Base-by-base conservation (phyloP, 768 basidiomycete genomes). In the Trametes sanguinea region DNA sequence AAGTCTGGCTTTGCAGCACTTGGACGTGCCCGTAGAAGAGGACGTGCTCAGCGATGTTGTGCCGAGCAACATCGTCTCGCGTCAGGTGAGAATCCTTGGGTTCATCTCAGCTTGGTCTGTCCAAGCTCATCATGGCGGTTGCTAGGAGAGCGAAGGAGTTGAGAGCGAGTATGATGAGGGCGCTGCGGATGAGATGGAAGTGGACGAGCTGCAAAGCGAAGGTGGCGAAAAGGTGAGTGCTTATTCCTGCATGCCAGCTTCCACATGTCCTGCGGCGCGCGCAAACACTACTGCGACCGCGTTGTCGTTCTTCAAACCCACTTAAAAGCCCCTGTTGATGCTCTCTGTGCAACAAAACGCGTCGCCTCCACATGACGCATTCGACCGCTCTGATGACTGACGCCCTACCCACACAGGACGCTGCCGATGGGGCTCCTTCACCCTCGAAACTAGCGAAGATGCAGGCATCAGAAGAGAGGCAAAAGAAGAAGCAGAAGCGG, bases 21-120 rank as follows among this genome's bases (percentile, higher is more conserved):
- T 63, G 16, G 61, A 57, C 10, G 64, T 61, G 1, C 67, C 63
- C 8, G 78, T 77, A 69, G 85, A 86, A 11, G 94, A 94, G 55
- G 94, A 95, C 73, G 88, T 93, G 52, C 81, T 97, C 63, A 92
- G 90, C 69, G 94, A 96, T 73, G 85, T 95, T 60, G 87, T 96
- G 7, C 94, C 94, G 2, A 90, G 88, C 73, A 92, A 94, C 72
- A 93, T 95, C 65, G 88, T 95, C 48, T 95, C 93, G 57, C 85
- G 94, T 69, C 90, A 92, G 79, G 93, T 89, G 69, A 60, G 80
- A 72, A 33, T n/a, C 29, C 14, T 9, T 3, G 33, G 32, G 9
- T 42, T 30, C 11, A 9, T n/a, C 54, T 58, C 35, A 37, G 11
- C 35, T 6, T 37, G 35, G 6, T 37, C 6, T 37, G 58, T 53